Base-by-base conservation (phyloP, 345 rosid species). In the Melaleuca quinquenervia region DNA sequence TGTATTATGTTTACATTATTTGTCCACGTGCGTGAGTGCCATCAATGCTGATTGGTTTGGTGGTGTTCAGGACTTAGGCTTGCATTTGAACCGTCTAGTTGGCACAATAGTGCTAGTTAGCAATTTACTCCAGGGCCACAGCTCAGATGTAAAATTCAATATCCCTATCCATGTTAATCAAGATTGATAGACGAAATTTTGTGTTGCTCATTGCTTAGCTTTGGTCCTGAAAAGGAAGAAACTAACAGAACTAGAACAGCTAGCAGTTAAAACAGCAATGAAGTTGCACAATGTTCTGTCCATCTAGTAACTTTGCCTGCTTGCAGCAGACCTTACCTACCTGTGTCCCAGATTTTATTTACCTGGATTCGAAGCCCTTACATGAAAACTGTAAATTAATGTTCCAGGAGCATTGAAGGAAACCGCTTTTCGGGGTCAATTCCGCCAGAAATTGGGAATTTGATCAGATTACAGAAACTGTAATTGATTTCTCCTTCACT, bases 381-480 rank as follows among this genome's bases (percentile, higher is more conserved):
- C 84, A 0, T 80, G 60, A 21, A 70, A 44, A 26, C 60, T n/a
- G 70, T 18, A 36, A 4, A 41, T 70, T 8, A 70, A 32, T 85
- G 58, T 88, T 85, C 80, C 92, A 95, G 98, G 94, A 95, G 95
- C 87, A 90, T 95, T 11, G 98, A 96, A 92, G 99, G 98, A 78
- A 96, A 95, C 90, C 86, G 1, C 12, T 95, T 94, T 90, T 88
- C 93, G 3, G 98, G 99, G 83, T 88, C 87, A 64, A 94, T 96
- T 86, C 98, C 98, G 32, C 94, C 92, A 82, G 94, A 93, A 75
- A 94, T 95, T 76, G 92, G 94, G 85, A 92, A 87, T 44, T 64
- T 95, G 91, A 85, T 85, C 87, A 91, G 88, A 86, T 89, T 96
- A 85, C 90, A 94, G 90, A 94, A 89, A 91, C 88, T 94, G 99